These are phyloP conservation scores for Phellopilus nigrolimitatus DNA, from an alignment of 1,284 basidiomycete genomes.

Conservation along the genomic window DNA sequence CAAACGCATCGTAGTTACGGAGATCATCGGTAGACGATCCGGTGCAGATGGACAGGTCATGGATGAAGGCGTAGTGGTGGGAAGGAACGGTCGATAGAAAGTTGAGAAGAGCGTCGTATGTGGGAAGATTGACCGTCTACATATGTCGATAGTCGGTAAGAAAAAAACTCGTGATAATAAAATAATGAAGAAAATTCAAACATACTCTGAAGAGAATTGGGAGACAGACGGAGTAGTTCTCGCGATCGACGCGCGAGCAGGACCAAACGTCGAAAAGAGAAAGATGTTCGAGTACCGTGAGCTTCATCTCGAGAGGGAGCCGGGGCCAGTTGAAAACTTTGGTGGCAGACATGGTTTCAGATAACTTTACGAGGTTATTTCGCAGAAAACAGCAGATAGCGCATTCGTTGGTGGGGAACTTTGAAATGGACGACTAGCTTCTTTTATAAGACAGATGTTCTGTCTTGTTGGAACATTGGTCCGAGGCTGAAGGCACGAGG, in stretches of 20 bases:
- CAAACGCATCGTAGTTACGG: not conserved
- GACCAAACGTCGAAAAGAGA: slow-evolving; percentile 36
- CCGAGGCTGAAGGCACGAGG: slow-evolving; percentile 8
- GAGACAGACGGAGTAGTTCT: slow-evolving; percentile 49
- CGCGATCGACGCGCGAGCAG: slow-evolving; percentile 29
- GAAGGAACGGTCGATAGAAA: slow-evolving; percentile 57
- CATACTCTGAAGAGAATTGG: slow-evolving; percentile 53
- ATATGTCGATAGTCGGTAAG: not conserved
- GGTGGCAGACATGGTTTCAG: slow-evolving; percentile 1
- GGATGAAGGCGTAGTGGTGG: slow-evolving; percentile 48
- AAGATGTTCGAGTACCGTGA: slow-evolving; percentile 50
- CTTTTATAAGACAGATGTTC: not conserved
- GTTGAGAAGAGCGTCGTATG: slow-evolving; percentile 38
- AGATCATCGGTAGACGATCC: slow-evolving; percentile 26
- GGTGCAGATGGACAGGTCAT: slow-evolving; percentile 50
- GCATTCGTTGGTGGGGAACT: not conserved
- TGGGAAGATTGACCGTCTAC: slow-evolving; percentile 46
- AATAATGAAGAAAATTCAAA: slow-evolving; percentile 12
- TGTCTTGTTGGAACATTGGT: not conserved
- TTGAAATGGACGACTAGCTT: not conserved
- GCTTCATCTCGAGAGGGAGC: slow-evolving; percentile 63
- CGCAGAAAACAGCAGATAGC: not conserved
- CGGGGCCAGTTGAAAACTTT: slow-evolving; percentile 37
- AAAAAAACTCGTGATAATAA: not conserved
- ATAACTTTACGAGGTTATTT: not conserved